Evolutionary conservation across 2,329 filamentous ascomycete genomes (phyloP).

Genomic region (Ilyonectria robusta): DNA sequence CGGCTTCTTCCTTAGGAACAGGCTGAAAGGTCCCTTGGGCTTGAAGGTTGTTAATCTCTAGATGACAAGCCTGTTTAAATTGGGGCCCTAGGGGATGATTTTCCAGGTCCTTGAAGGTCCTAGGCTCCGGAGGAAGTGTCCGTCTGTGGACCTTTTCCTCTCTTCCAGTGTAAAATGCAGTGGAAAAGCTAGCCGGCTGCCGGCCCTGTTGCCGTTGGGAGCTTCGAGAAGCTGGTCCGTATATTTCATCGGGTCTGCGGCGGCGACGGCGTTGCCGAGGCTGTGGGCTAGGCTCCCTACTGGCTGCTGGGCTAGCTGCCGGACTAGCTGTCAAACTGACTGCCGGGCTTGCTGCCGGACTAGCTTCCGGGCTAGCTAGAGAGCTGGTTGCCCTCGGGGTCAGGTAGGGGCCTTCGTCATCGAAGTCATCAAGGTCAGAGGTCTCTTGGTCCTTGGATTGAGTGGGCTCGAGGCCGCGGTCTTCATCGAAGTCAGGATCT

Average conservation of each 20-base stretch:
- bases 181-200: background rate
- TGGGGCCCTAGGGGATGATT: constrained; percentile 8
- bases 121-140: constrained; percentile 16
- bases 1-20: background rate
- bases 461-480: background rate
- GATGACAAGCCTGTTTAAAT: constrained; percentile 6
- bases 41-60: background rate
- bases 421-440: too few species aligned
- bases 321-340: too few species aligned
- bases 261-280: background rate
- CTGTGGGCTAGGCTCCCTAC: background rate
- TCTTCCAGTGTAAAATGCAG: background rate
- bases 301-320: too few species aligned
- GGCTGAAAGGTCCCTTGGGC: constrained; percentile 9
- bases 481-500: too few species aligned
- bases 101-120: constrained; percentile 12
- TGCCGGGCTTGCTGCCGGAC: too few species aligned
- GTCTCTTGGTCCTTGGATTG: background rate
- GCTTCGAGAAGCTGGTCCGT: too few species aligned
- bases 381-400: too few species aligned
- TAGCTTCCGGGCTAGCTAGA: background rate
- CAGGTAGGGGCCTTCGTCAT: too few species aligned
- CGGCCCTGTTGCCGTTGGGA: background rate
- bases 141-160: constrained; percentile 15
- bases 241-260: too few species aligned